These are phyloP conservation scores for Diaporthe amygdali DNA, from an alignment of 2,329 filamentous ascomycete species.

Conservation along the genomic window DNA sequence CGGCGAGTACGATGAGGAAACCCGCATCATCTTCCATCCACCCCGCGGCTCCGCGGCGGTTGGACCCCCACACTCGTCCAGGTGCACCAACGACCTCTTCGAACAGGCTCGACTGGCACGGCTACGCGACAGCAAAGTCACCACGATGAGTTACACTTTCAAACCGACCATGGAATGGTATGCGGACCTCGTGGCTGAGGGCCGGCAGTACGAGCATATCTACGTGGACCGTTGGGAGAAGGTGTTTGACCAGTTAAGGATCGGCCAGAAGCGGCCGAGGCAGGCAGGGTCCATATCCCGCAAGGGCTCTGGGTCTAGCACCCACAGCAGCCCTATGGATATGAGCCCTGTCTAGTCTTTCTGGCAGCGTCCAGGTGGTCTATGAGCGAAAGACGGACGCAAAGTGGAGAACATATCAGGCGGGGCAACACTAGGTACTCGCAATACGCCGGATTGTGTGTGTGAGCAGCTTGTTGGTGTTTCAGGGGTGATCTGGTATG, in stretches of 20 bases:
- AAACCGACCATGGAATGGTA: slow-evolving; percentile 60
- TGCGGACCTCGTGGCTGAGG: slow-evolving; percentile 48
- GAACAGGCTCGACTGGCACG: slow-evolving; percentile 38
- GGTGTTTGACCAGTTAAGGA: slow-evolving; percentile 37
- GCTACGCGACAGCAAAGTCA: slow-evolving; percentile 28
- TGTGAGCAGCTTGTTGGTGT: neutral
- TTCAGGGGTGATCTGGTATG: neutral
- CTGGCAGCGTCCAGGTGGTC: too few relatives aligned
- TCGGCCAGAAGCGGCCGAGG: neutral
- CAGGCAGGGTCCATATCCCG: neutral
- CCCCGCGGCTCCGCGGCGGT: slow-evolving; percentile 37
- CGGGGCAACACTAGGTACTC: neutral
- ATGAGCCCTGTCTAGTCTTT: neutral
- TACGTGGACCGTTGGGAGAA: slow-evolving; percentile 48
- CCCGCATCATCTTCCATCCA: slow-evolving; percentile 52
- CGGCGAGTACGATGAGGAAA: slow-evolving; percentile 28
- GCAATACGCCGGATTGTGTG: neutral
- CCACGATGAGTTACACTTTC: slow-evolving; percentile 46
- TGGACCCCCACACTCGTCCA: slow-evolving; percentile 28
- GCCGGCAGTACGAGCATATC: slow-evolving; percentile 56
- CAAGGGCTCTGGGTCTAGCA: neutral
- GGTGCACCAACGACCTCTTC: slow-evolving; percentile 51
- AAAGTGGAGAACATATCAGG: neutral
- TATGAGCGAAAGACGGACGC: neutral
- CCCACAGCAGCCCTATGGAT: slow-evolving; percentile 7